These are phyloP conservation scores for Selaginella moellendorffii DNA, from an alignment of 75 land plant genomes.

Conservation along the genomic window DNA sequence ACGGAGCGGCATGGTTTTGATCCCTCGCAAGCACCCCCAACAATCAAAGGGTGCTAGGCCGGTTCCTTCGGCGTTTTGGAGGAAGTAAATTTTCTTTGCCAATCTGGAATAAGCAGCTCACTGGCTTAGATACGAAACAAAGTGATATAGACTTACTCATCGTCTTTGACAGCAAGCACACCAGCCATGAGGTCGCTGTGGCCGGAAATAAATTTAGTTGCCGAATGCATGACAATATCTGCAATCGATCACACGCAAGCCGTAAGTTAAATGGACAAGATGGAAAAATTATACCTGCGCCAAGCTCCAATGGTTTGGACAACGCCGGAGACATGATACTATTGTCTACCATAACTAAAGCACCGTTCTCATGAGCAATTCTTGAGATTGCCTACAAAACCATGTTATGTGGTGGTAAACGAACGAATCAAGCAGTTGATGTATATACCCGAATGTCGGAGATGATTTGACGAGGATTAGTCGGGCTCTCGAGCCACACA, in stretches of 20 bases:
- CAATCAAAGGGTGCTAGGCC: constrained; percentile 96
- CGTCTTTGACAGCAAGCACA: constrained; percentile 80
- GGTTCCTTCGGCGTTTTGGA: constrained; percentile 94
- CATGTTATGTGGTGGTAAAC: no score
- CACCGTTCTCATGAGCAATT: constrained; percentile 72
- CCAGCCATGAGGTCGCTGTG: constrained; percentile 99
- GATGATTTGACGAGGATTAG: constrained; percentile 83
- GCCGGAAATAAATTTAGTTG: constrained; percentile 93
- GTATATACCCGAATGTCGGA: constrained; percentile 56
- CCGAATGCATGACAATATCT: constrained; percentile 99
- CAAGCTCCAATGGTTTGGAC: constrained; percentile 78
- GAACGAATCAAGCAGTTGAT: neutral
- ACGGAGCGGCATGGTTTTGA: constrained; percentile 95
- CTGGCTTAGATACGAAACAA: no score
- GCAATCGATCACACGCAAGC: constrained; percentile 12
- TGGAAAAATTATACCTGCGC: constrained; percentile 53
- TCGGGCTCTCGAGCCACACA: constrained; percentile 96
- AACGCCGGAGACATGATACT: constrained; percentile 97
- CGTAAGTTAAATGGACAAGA: neutral
- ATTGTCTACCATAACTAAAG: constrained; percentile 85
- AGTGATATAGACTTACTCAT: constrained; percentile 51
- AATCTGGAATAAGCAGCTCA: constrained; percentile 33
- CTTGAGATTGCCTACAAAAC: constrained; percentile 63
- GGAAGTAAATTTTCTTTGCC: constrained; percentile 75
- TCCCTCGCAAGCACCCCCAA: constrained; percentile 81